Evolutionary conservation across 768 basidiomycete genomes (phyloP).

Genomic region (Exsudoporus frostii): DNA sequence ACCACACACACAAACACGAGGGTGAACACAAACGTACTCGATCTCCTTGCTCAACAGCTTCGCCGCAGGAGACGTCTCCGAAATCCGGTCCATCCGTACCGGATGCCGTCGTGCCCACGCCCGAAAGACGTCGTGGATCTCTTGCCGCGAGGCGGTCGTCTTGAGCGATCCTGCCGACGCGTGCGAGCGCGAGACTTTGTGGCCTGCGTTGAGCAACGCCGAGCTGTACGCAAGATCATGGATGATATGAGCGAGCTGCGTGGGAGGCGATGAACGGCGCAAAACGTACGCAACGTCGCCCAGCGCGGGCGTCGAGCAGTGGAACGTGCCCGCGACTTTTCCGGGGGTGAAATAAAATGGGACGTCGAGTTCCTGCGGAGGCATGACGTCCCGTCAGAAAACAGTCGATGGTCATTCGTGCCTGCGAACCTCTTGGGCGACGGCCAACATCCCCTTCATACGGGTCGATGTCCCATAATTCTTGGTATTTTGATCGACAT

Average conservation of each 20-base stretch:
- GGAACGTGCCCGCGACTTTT: conserved; percentile 77
- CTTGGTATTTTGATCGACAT: conserved; percentile 58
- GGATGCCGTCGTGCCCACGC: conserved; percentile 83
- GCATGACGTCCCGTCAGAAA: neutral
- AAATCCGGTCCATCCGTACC: conserved; percentile 79
- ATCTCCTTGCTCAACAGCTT: conserved; percentile 66
- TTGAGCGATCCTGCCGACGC: conserved; percentile 87
- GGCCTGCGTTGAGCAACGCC: conserved; percentile 83
- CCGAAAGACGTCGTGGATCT: conserved; percentile 80
- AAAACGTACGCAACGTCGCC: conserved; percentile 72
- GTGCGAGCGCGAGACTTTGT: conserved; percentile 87
- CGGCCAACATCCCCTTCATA: conserved; percentile 94
- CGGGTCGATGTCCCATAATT: conserved; percentile 76
- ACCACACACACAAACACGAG: too few species aligned
- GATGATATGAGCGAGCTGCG: neutral
- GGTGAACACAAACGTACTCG: too few species aligned
- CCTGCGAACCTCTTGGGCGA: conserved; percentile 72
- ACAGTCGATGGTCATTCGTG: neutral
- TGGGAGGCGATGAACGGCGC: neutral
- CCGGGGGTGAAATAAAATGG: conserved; percentile 90
- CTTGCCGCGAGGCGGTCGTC: conserved; percentile 70
- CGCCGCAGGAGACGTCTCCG: conserved; percentile 67
- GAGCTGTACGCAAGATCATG: conserved; percentile 47
- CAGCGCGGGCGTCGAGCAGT: conserved; percentile 73
- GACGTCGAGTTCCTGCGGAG: conserved; percentile 60